These are phyloP conservation scores for Penicillium steckii DNA, from an alignment of 495 filamentous ascomycete species.

Conservation along the genomic window DNA sequence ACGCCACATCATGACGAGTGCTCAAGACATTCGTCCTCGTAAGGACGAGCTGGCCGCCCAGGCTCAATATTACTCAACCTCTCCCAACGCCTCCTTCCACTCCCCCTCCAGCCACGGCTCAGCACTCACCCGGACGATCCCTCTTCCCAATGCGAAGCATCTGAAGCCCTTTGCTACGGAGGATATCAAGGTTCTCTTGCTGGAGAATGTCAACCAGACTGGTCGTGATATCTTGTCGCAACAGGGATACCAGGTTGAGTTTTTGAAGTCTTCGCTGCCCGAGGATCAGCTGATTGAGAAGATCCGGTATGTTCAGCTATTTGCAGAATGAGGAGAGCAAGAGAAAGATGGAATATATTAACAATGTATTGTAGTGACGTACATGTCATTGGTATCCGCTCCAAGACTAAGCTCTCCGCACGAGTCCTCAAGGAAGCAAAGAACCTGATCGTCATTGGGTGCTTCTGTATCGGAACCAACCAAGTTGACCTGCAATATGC, in stretches of 20 bases:
- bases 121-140: slow-evolving; percentile 28
- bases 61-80: slow-evolving; percentile 59
- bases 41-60: slow-evolving; percentile 30
- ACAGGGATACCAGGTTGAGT: slow-evolving; percentile 97
- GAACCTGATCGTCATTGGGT: slow-evolving; percentile 93
- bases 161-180: slow-evolving; percentile 93
- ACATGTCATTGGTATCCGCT: slow-evolving; percentile 96
- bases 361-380: slow-evolving; percentile 66
- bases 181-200: slow-evolving; percentile 92
- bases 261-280: slow-evolving; percentile 80
- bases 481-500: slow-evolving; percentile 95
- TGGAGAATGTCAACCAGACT: slow-evolving; percentile 95
- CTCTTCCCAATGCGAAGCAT: slow-evolving; percentile 60
- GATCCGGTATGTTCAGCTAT: slow-evolving; percentile 68
- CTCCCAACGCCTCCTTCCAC: slow-evolving; percentile 64
- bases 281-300: slow-evolving; percentile 96
- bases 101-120: slow-evolving; percentile 55
- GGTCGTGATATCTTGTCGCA: slow-evolving; percentile 74
- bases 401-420: slow-evolving; percentile 91
- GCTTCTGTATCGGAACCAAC: slow-evolving; percentile 99
- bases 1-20: slow-evolving; percentile 17
- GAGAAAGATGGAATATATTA: slow-evolving; percentile 2
- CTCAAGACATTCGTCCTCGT: slow-evolving; percentile 34
- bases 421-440: slow-evolving; percentile 84
- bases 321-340: neutral